Percentiles rank a stretch among this genome's conserved stretches.
Conservation (phyloP, 495 filamentous ascomycete species). For the Clohesyomyces aquaticus region DNA sequence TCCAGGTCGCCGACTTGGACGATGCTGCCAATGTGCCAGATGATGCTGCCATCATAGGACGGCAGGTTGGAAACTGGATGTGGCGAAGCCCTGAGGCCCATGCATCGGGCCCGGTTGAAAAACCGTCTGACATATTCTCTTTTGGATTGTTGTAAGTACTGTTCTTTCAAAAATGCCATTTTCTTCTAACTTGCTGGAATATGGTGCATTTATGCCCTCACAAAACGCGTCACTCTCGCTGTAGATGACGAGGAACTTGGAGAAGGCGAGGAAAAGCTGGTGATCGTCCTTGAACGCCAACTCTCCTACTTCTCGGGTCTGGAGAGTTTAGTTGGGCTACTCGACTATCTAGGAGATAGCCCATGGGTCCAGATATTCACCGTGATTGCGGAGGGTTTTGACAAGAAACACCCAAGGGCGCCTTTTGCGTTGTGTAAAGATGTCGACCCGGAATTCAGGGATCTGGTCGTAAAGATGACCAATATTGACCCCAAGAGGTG, state of each 20-base stretch:
- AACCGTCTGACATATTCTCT: conserved; percentile 52
- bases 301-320: conserved; percentile 29
- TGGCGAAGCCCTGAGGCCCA: conserved; percentile 54
- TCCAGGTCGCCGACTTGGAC: conserved; percentile 48
- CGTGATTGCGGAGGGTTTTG: too few relatives aligned
- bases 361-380: too few relatives aligned
- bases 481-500: too few relatives aligned
- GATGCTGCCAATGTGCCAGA: conserved; percentile 52
- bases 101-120: conserved; percentile 44
- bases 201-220: conserved; percentile 34
- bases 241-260: conserved; percentile 30
- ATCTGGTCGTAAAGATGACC: too few relatives aligned
- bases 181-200: conserved; percentile 13
- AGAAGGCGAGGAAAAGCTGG: conserved; percentile 28
- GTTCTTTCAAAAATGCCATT: background rate
- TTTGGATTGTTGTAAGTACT: conserved; percentile 52
- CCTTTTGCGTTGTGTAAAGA: too few relatives aligned
- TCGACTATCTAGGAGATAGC: conserved; percentile 31
- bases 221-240: conserved; percentile 36
- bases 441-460: too few relatives aligned
- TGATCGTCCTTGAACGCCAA: conserved; percentile 33
- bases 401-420: too few relatives aligned
- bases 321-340: conserved; percentile 25
- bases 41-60: conserved; percentile 43
- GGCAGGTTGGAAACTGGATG: conserved; percentile 49